Percentiles rank a stretch among this genome's conserved stretches.
Conservation (phyloP, 768 basidiomycete genomes). For the Tephrocybe sp. region DNA sequence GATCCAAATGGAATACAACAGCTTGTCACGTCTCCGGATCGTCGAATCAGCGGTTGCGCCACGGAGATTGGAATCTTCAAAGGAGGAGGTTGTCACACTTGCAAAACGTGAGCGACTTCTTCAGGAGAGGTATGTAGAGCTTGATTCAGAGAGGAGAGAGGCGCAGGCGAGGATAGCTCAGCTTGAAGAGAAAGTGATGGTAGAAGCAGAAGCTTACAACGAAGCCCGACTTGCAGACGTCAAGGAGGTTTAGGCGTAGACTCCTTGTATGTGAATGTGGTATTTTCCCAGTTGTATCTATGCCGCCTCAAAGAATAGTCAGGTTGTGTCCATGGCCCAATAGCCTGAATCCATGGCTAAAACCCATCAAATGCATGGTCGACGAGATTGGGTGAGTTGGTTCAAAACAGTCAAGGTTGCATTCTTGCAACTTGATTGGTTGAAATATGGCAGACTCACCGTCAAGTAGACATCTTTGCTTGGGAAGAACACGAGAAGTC, state of each 20-base stretch:
- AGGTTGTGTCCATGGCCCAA: constrained; percentile 34
- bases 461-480: too few species aligned
- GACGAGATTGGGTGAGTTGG: too few species aligned
- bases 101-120: constrained; percentile 73
- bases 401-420: too few species aligned
- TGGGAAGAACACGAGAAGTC: too few species aligned
- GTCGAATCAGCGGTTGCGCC: constrained; percentile 80
- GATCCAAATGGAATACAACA: constrained; percentile 69
- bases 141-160: constrained; percentile 68
- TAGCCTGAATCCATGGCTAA: constrained; percentile 25
- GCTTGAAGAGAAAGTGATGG: constrained; percentile 86
- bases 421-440: too few species aligned
- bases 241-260: constrained; percentile 45
- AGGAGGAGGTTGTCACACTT: constrained; percentile 83
- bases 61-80: constrained; percentile 67
- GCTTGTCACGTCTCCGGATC: constrained; percentile 68
- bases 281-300: constrained; percentile 15
- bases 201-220: constrained; percentile 77
- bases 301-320: constrained; percentile 4
- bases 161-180: constrained; percentile 52
- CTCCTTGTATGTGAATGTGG: too few species aligned
- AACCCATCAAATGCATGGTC: too few species aligned
- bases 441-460: too few species aligned
- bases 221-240: constrained; percentile 70
- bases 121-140: constrained; percentile 82